Evolutionary conservation across 2,329 filamentous ascomycete genomes (phyloP), one percentile per base, ranked within the genome.

Genomic region (Pestalotiopsis sp.): DNA sequence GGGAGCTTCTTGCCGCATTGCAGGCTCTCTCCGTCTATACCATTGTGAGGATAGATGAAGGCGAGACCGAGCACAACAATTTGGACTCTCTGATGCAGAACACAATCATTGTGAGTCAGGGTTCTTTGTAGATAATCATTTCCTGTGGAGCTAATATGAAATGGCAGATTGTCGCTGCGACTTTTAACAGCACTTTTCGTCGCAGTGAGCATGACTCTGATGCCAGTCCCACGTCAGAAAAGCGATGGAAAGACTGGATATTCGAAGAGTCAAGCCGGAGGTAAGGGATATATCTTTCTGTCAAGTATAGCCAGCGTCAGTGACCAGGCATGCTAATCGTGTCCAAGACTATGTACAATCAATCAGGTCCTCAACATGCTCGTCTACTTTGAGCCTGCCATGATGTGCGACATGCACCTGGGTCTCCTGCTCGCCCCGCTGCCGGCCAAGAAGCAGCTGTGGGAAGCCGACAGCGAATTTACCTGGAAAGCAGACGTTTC

Each of bases 1-100:
- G 81, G 80, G 78, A 78, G 66, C 60, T 82, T 2, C 76, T 84
- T 63, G 79, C 80, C 67, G 78, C 78, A 14, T 80, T 83, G 77
- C 83, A 84, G 73, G 81, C 83, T 2, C 74, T 84, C 2, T 78
- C 77, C 1, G 80, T 85, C 14, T 85, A 85, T 69, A 78, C 82
- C 41, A 73, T 85, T 4, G 73, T 83, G 6, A 74, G 82, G 23
- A 49, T 85, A 36, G 78, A 81, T 62, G 82, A 85, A 75, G 82
- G 82, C 56, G 80, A 83, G 72, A 84, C 79, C 1, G 78, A 82
- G 1, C 64, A 83, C 38, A 84, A 83, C 69, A 79, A 84, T 61
- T 70, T 80, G 52, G 83, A 85, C 70, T 72, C 69, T 62, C 68
- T 83, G 7, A 68, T 85, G 58, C 57, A 81, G 4, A 71, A 71